Conservation (phyloP, 768 basidiomycete species). For the Kwoniella dendrophila region DNA sequence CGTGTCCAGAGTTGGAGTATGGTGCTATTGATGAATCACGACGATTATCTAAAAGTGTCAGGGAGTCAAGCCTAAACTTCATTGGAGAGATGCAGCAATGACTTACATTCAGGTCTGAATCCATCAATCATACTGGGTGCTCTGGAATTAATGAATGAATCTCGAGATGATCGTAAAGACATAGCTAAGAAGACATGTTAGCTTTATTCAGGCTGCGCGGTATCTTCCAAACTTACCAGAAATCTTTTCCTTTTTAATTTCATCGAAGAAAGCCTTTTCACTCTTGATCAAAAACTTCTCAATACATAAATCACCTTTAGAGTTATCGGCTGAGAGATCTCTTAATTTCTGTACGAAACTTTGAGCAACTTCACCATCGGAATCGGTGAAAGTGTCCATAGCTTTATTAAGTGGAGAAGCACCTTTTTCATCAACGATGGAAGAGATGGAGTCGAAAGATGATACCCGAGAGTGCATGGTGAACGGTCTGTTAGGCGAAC, state of each 20-base stretch:
- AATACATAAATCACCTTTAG: slow-evolving; percentile 86
- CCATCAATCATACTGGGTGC: slow-evolving; percentile 54
- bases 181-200: too few species aligned
- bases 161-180: slow-evolving; percentile 50
- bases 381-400: slow-evolving; percentile 90
- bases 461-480: slow-evolving; percentile 75
- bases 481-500: slow-evolving; percentile 70
- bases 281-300: slow-evolving; percentile 87
- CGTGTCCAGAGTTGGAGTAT: slow-evolving; percentile 47
- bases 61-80: slow-evolving; percentile 22
- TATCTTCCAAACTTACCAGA: slow-evolving; percentile 64
- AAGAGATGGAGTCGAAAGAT: slow-evolving; percentile 87
- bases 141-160: slow-evolving; percentile 52
- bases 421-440: slow-evolving; percentile 86
- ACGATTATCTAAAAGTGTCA: slow-evolving; percentile 26
- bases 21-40: slow-evolving; percentile 49
- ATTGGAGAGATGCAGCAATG: not conserved
- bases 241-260: slow-evolving; percentile 86
- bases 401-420: slow-evolving; percentile 90
- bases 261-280: slow-evolving; percentile 90
- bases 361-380: slow-evolving; percentile 86
- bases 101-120: slow-evolving; percentile 72
- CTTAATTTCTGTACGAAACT: slow-evolving; percentile 86
- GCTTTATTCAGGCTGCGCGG: too few species aligned
- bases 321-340: slow-evolving; percentile 76